Conservation (phyloP, 1,284 basidiomycete genomes). For the Neonothopanus nambi region DNA sequence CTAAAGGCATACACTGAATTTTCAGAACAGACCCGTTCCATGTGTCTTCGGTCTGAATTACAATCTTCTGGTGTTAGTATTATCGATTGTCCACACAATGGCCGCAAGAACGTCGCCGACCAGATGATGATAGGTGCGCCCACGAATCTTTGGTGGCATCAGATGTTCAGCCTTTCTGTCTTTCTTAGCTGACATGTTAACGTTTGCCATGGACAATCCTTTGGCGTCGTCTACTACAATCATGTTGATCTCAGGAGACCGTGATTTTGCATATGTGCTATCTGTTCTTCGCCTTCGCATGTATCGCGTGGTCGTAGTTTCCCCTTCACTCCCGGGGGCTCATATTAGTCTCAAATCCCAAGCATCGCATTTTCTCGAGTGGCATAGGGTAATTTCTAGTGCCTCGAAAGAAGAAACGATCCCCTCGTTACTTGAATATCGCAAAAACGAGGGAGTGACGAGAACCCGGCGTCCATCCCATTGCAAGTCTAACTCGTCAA, state of each 20-base stretch:
- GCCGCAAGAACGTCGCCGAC: slow-evolving; percentile 40
- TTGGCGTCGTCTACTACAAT: slow-evolving; percentile 52
- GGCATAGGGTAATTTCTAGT: slow-evolving; percentile 36
- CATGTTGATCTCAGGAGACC: slow-evolving; percentile 56
- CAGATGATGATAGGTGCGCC: slow-evolving; percentile 38
- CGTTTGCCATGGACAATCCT: slow-evolving; percentile 57
- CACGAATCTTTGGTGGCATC: neutral
- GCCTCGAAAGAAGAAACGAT: neutral
- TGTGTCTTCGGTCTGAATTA: slow-evolving; percentile 35
- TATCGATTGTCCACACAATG: slow-evolving; percentile 47
- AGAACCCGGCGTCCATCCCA: no score
- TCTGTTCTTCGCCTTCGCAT: slow-evolving; percentile 51
- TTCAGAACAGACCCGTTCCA: slow-evolving; percentile 24
- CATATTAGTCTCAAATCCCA: slow-evolving; percentile 53
- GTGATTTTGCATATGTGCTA: slow-evolving; percentile 60
- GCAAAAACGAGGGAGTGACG: no score
- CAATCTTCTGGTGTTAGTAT: slow-evolving; percentile 38
- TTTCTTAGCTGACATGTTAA: slow-evolving; percentile 57
- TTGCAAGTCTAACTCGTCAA: no score
- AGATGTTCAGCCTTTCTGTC: neutral
- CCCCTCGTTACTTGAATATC: no score
- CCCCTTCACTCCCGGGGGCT: slow-evolving; percentile 37
- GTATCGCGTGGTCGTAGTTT: slow-evolving; percentile 52
- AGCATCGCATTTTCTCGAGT: slow-evolving; percentile 55
- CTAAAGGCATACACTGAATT: slow-evolving; percentile 58